Evolutionary conservation across 768 basidiomycete species (phyloP).

Genomic region (Lactifluus rugatus): DNA sequence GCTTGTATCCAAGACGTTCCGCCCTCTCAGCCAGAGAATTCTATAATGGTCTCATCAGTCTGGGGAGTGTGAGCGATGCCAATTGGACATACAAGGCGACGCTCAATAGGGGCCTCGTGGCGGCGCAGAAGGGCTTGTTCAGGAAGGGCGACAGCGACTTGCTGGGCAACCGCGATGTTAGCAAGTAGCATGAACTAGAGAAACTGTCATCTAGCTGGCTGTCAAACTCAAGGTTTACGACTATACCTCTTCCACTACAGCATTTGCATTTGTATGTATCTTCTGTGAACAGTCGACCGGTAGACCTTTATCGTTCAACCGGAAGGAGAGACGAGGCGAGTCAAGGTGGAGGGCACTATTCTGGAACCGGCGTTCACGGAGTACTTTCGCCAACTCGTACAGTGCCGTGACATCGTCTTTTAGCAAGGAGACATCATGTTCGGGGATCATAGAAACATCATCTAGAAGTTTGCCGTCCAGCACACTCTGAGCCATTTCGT

Average conservation of each 20-base stretch:
- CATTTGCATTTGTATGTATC: constrained; percentile 60
- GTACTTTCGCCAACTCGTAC: constrained; percentile 56
- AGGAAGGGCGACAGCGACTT: constrained; percentile 87
- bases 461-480: constrained; percentile 64
- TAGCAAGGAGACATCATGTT: constrained; percentile 51
- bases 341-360: constrained; percentile 70
- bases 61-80: neutral
- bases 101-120: constrained; percentile 86
- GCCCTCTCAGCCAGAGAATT: constrained; percentile 74
- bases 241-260: constrained; percentile 78
- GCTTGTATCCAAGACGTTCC: constrained; percentile 67
- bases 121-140: constrained; percentile 96
- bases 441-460: constrained; percentile 42
- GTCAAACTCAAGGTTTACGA: neutral
- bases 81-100: constrained; percentile 59
- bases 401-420: constrained; percentile 69
- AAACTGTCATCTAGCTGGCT: neutral
- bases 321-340: constrained; percentile 63
- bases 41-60: constrained; percentile 31
- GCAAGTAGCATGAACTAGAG: constrained; percentile 86
- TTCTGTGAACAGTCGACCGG: constrained; percentile 72
- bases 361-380: constrained; percentile 65
- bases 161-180: constrained; percentile 85
- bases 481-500: constrained; percentile 69
- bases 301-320: constrained; percentile 65